Base-by-base conservation (phyloP, 2,329 filamentous ascomycete species). In the Aureobasidium leucospermi region DNA sequence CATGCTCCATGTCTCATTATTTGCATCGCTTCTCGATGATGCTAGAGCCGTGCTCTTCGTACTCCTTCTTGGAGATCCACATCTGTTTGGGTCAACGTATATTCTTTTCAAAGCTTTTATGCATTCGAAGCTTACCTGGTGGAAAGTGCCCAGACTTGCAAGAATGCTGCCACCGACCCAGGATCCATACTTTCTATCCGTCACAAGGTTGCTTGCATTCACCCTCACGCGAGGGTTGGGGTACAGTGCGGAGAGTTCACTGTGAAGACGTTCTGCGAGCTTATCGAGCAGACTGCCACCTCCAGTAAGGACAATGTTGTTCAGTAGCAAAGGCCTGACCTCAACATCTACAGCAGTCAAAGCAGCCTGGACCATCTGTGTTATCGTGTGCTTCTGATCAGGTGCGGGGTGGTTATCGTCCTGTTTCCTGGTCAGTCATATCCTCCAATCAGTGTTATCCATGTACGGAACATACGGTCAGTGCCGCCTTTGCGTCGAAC, bases 51-150 rank as follows among this genome's bases (percentile, higher is more conserved):
- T 96, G 92, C 79, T 99, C 95, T 64, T 96, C 91, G 68, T 96
- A 97, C 78, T 99, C 94, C 79, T 96, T 96, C 74, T 86, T 90
- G 28, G 88, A 93, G 67, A 99, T 95, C 94, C 94, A 99, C 88
- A 99, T 93, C 79, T 70, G 38, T 6, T 15, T 19, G 11, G 29
- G 45, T 60, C 43, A 56, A 23, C 3, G 42, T 43, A 49, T 39
- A 13, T 32, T 39, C 19, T 19, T 29, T 4, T 2, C 16, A 39
- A 23, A 10, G n/a, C 4, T 19, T 38, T 16, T 5, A 4, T 29
- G 15, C 10, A 52, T 7, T 28, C 8, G 9, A 46, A 59, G 42
- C 65, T 60, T 61, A 67, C 67, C 67, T 99, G 94, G 77, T 99
- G 94, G 76, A 99, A 99, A 13, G 92, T 96, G 9, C 95, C 95